phyloP scores from a whole-genome alignment of 345 rosid genomes.

The Theobroma cacao region DNA sequence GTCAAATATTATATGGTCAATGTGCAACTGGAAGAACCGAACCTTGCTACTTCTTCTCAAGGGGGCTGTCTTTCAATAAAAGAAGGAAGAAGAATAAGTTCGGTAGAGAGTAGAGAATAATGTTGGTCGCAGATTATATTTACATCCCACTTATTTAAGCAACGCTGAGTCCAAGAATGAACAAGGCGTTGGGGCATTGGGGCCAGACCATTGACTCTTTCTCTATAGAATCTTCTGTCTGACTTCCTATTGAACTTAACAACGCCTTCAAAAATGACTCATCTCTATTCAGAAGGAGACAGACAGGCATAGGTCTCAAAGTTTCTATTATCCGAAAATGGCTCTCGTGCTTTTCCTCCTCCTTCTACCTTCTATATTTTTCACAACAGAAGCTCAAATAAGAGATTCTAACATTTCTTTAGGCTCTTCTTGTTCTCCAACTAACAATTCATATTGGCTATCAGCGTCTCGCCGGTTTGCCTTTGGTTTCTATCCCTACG shows the following conservation, averaged over 20 bases:
- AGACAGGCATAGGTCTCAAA: background rate
- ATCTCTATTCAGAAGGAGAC: background rate
- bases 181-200: background rate
- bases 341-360: background rate
- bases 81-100: background rate
- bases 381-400: background rate
- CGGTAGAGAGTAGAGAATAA: background rate
- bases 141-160: background rate
- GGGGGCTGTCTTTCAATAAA: too few species aligned
- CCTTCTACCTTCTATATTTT: background rate
- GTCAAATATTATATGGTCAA: background rate
- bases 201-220: background rate
- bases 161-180: background rate
- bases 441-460: conserved; percentile 2
- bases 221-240: background rate
- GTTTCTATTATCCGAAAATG: background rate
- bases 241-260: background rate
- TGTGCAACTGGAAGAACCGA: background rate
- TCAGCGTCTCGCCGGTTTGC: background rate
- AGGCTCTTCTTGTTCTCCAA: conserved; percentile 4
- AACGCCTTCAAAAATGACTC: background rate
- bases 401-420: conserved; percentile 9
- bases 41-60: too few species aligned
- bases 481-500: conserved; percentile 1
- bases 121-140: too few species aligned